phyloP scores from a whole-genome alignment of 2,329 filamentous ascomycete species.

The Fulvia fulva region DNA sequence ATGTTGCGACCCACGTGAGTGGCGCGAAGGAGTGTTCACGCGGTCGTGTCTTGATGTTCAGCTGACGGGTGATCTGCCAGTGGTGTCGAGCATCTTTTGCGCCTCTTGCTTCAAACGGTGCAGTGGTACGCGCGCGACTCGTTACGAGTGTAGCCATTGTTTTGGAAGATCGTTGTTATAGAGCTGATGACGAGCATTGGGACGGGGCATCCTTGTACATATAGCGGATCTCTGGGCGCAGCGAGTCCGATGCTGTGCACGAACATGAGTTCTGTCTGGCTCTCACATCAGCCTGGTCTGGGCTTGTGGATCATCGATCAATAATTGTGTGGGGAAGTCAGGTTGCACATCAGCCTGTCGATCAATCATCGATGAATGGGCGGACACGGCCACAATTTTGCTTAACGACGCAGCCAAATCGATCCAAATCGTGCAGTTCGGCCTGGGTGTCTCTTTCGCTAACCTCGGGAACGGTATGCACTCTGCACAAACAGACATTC shows the following conservation, averaged over 20 bases:
- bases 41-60: background rate
- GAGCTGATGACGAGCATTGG: background rate
- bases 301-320: background rate
- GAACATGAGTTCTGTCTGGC: background rate
- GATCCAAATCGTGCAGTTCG: background rate
- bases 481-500: too few species aligned
- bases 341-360: background rate
- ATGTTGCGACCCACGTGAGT: conserved; percentile 2
- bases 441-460: background rate
- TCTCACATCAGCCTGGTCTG: background rate
- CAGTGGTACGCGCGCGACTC: too few species aligned
- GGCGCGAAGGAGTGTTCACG: conserved; percentile 1
- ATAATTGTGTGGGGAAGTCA: background rate
- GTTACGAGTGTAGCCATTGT: background rate
- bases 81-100: background rate
- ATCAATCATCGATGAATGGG: background rate
- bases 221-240: background rate
- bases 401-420: background rate
- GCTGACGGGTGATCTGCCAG: background rate
- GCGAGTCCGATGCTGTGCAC: background rate
- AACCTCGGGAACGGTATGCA: background rate
- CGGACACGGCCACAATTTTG: background rate
- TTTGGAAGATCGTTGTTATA: background rate
- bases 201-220: background rate
- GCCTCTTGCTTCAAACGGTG: too few species aligned